A percentile compares a stretch with the other conserved stretches of the same genome.
Conservation (phyloP, 2,329 filamentous ascomycete genomes). For the Alternaria sp. region DNA sequence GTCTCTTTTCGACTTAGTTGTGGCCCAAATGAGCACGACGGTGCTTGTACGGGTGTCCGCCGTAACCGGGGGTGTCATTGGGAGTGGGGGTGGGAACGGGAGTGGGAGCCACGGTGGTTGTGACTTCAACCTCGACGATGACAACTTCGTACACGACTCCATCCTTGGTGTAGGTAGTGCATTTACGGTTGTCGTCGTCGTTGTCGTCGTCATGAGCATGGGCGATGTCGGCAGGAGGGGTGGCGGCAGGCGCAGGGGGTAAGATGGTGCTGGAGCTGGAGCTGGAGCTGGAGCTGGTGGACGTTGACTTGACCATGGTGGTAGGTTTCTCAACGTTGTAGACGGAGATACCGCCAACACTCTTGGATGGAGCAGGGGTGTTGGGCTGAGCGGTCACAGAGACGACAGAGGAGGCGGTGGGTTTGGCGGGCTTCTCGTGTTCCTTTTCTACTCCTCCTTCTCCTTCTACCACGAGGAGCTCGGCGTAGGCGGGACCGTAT, state of each 20-base stretch:
- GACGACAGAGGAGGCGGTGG: slow-evolving; percentile 26
- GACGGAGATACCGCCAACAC: slow-evolving; percentile 49
- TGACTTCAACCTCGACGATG: slow-evolving; percentile 56
- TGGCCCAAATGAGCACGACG: slow-evolving; percentile 27
- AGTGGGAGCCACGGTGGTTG: slow-evolving; percentile 48
- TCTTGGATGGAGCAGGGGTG: slow-evolving; percentile 40
- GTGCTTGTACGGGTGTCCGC: slow-evolving; percentile 38
- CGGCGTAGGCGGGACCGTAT: slow-evolving; percentile 56
- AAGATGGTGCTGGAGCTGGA: slow-evolving; percentile 15
- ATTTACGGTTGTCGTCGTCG: too few relatives aligned
- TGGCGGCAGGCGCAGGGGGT: slow-evolving; percentile 22
- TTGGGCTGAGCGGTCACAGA: slow-evolving; percentile 49
- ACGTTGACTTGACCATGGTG: slow-evolving; percentile 8
- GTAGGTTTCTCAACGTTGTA: slow-evolving; percentile 34
- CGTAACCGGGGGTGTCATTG: slow-evolving; percentile 14
- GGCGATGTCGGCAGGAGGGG: slow-evolving; percentile 31
- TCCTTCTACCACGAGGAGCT: slow-evolving; percentile 33
- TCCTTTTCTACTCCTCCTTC: slow-evolving; percentile 30
- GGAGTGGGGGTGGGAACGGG: too few relatives aligned
- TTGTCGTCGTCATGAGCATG: slow-evolving; percentile 15
- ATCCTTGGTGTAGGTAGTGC: slow-evolving; percentile 53
- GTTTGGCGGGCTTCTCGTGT: slow-evolving; percentile 34
- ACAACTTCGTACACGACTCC: slow-evolving; percentile 57
- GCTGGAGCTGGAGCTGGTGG: slow-evolving; percentile 6
- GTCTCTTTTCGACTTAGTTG: slow-evolving; percentile 12